Evolutionary conservation across 768 basidiomycete species (phyloP).

Genomic region (Rhodotorula kratochvilovae): DNA sequence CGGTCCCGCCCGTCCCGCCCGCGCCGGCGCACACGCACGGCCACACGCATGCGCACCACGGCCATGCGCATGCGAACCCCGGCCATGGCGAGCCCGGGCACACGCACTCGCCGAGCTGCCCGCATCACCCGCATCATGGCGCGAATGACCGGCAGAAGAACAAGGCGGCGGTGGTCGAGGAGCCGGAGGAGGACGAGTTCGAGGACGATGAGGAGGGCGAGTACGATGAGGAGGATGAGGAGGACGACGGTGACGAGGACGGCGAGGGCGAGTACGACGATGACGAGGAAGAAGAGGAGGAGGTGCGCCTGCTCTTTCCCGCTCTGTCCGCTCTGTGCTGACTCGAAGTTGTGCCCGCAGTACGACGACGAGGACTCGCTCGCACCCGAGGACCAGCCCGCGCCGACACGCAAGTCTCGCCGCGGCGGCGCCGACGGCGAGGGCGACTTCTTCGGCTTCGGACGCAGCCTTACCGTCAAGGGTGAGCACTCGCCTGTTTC

Average conservation of each 20-base stretch:
- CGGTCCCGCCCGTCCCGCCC: slow-evolving; percentile 15
- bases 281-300: slow-evolving; percentile 46
- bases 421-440: slow-evolving; percentile 23
- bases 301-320: slow-evolving; percentile 5
- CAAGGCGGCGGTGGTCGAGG: slow-evolving; percentile 47
- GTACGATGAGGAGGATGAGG: slow-evolving; percentile 60
- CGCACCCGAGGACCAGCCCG: slow-evolving; percentile 12
- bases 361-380: slow-evolving; percentile 29
- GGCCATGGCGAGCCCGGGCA: slow-evolving; percentile 36
- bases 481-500: slow-evolving; percentile 40
- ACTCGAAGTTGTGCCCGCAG: not conserved
- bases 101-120: slow-evolving; percentile 40
- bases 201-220: slow-evolving; percentile 58
- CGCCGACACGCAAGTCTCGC: slow-evolving; percentile 21
- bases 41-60: slow-evolving; percentile 8
- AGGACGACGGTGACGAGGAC: slow-evolving; percentile 63
- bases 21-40: slow-evolving; percentile 7
- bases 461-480: slow-evolving; percentile 72
- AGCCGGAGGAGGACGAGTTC: slow-evolving; percentile 46
- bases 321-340: not conserved
- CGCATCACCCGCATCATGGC: slow-evolving; percentile 42
- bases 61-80: slow-evolving; percentile 14
- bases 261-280: slow-evolving; percentile 66
- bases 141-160: slow-evolving; percentile 40
- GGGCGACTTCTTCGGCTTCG: slow-evolving; percentile 54